Conservation (phyloP, 164 flowering plant species). For the Piper longum region DNA sequence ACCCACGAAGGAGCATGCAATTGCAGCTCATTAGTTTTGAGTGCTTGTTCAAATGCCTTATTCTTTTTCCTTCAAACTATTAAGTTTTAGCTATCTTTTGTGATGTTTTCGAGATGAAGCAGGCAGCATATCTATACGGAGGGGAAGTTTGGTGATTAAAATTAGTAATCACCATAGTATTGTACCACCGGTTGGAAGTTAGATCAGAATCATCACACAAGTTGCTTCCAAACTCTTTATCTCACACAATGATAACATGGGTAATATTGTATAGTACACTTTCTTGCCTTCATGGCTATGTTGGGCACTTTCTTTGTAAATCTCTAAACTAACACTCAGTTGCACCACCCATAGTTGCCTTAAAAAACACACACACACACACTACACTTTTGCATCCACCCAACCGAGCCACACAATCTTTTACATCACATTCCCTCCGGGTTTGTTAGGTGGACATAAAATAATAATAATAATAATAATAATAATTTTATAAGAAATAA, state of each 20-base stretch:
- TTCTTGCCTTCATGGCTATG: neutral
- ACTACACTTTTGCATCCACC: no score
- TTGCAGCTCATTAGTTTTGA: neutral
- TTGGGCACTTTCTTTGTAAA: neutral
- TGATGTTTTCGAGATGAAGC: no score
- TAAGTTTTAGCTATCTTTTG: neutral
- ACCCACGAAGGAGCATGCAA: neutral
- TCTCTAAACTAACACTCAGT: no score
- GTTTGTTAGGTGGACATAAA: no score
- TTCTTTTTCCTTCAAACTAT: no score
- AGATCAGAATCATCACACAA: neutral
- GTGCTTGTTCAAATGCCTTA: neutral
- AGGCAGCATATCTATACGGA: neutral
- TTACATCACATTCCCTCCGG: no score
- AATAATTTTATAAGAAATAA: no score
- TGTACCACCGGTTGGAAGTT: neutral
- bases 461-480: no score
- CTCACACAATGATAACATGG: neutral
- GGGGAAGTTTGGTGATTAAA: neutral
- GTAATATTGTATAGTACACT: neutral
- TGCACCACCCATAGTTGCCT: neutral
- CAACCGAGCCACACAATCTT: no score
- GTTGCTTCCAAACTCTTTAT: neutral
- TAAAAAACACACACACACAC: no score
- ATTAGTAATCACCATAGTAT: neutral